Base-by-base conservation (phyloP, 176 grass and related monocot genomes). In the Aegilops longissima region DNA sequence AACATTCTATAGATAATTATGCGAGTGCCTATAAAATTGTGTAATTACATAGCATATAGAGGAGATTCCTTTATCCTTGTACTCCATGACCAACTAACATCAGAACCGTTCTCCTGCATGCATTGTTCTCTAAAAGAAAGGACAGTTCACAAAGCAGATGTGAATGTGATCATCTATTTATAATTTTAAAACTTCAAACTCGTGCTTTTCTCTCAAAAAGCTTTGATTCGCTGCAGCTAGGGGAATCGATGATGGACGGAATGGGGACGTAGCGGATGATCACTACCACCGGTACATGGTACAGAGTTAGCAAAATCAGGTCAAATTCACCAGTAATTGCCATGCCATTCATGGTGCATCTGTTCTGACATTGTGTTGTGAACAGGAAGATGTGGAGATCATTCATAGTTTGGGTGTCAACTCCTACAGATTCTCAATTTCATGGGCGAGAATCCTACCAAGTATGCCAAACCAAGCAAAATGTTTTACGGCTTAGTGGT, bases 371-470 rank as follows among this genome's bases (percentile, higher is more conserved):
- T 3, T 34, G 9, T 39, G 6, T 40, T 82, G 11, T 34, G 42
- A 67, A 38, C 88, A 93, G 91, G 88, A 90, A 66, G 91, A 93
- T 61, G 49, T 88, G 8, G 80, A 87, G 14, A 81, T 78, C 23
- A 80, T 93, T 61, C 76, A 88, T 45, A 27, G 10, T 11, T 20
- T 93, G 42, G 91, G 88, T 11, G 81, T 82, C 1, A 82, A 82
- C 69, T 87, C 91, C 10, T 90, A 93, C 80, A 90, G 91, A 66
- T 93, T 93, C 81, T 93, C 91, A 2, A 87, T 93, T 33, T 90
- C 91, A 5, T 93, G 91, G 91, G 31, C 91, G 13, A 90, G 91
- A 82, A 84, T 93, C 61, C 70, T 85, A 4, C 91, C 91, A 78
- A 85, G 91, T 93, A 82, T 82, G 80, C 18, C 23, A 52, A 31